Base-by-base conservation (phyloP, 108 stramenopile species). In the Epipyxis sp. region DNA sequence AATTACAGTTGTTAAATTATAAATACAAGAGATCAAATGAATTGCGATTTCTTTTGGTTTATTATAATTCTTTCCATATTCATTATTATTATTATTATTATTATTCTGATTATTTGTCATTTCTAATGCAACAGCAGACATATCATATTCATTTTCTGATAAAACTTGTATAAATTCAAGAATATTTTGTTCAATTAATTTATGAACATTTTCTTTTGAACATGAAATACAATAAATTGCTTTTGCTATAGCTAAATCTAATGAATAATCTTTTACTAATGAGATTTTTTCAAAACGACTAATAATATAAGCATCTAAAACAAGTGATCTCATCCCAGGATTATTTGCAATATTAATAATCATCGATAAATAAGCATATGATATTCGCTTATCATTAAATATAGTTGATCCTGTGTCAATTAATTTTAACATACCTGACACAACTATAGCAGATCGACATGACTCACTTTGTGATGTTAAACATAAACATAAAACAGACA, bases 301-400 rank as follows among this genome's bases (percentile, higher is more conserved):
- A 37, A 74, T 74, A 16, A 46, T 42, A 29, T 74, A 42, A 37
- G 3, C 71, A 74, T 74, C 71, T 29, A 74, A 42, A 25, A 74
- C 35, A 10, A 43, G 16, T 32, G 71, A 29, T 46, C 71, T 39
- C 71, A 74, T 74, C 27, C 27, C 10, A 54, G n/a, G 32, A 74
- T 74, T 74, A 42, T 74, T 74, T 6, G 71, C 71, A 37, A 74
- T 74, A 37, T 74, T 74, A 32, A 13, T 57, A 27, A 74, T 32
- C 71, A 74, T 74, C 10, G 71, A 42, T 16, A 74, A 27, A 57
- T 74, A 74, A 39, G 71, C 71, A 35, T 30, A 74, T 39, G 46
- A 54, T 10, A 74, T 57, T 6, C 41, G 25, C 3, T 39, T 6
- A 37, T 74, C 71, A 27, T 13, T 39, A 10, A 32, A 65, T 10